A percentile compares a stretch with the other conserved stretches of the same genome.
Evolutionary conservation across 495 filamentous ascomycete species (phyloP).

Genomic region (Penicillium dipodomyicola): DNA sequence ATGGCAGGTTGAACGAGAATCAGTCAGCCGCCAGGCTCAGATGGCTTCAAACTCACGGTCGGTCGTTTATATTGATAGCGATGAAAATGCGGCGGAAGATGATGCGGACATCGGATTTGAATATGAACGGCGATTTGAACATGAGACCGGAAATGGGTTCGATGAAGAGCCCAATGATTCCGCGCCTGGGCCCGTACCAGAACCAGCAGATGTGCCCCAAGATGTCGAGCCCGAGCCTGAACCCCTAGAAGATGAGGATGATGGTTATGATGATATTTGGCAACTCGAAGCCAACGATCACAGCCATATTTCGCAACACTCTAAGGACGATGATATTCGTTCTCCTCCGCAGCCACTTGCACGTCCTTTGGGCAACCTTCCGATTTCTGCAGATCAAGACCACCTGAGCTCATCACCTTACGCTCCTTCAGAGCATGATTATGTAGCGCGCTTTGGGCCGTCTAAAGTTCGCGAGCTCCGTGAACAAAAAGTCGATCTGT

Average conservation of each 20-base stretch:
- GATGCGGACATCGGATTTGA: background rate
- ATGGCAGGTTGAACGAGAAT: constrained; percentile 52
- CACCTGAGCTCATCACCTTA: constrained; percentile 32
- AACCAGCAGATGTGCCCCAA: background rate
- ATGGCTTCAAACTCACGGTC: constrained; percentile 43
- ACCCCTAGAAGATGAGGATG: constrained; percentile 26
- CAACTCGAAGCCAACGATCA: constrained; percentile 44
- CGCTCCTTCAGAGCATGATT: constrained; percentile 30
- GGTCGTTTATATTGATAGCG: constrained; percentile 53
- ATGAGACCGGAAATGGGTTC: constrained; percentile 16
- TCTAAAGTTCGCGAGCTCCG: constrained; percentile 40
- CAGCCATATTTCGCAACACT: constrained; percentile 30
- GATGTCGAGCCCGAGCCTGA: constrained; percentile 11
- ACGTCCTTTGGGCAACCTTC: constrained; percentile 18
- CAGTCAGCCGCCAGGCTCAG: constrained; percentile 49
- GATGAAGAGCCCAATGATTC: constrained; percentile 8
- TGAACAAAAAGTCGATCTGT: constrained; percentile 43
- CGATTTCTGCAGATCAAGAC: constrained; percentile 10
- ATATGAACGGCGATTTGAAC: constrained; percentile 15
- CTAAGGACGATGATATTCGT: constrained; percentile 13
- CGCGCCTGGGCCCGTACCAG: background rate
- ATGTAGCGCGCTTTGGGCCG: constrained; percentile 29
- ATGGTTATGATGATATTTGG: constrained; percentile 46
- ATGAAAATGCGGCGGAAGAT: constrained; percentile 28
- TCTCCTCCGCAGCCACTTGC: constrained; percentile 1